phyloP scores from a whole-genome alignment of 805 yeast species.

The Saccharomycodes ludwigii region DNA sequence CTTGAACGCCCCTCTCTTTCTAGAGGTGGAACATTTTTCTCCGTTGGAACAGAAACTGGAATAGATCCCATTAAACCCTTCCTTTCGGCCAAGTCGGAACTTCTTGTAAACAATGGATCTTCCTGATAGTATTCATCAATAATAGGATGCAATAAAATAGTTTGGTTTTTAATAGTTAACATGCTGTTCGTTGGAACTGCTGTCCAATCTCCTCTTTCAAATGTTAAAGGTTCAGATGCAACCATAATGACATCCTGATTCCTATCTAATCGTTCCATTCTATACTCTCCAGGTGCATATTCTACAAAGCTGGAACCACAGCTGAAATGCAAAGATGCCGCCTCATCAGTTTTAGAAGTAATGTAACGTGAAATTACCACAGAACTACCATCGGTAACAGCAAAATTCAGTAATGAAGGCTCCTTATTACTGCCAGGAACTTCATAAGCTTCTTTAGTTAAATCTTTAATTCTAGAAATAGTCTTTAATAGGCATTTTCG shows the following conservation, averaged over 20 bases:
- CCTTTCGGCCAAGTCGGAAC: slow-evolving; percentile 71
- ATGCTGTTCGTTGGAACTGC: slow-evolving; percentile 90
- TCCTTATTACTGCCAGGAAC: slow-evolving; percentile 26
- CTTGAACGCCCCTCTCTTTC: slow-evolving; percentile 62
- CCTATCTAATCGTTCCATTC: slow-evolving; percentile 87
- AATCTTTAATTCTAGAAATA: slow-evolving; percentile 60
- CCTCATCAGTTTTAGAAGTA: slow-evolving; percentile 83
- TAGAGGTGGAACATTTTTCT: slow-evolving; percentile 55
- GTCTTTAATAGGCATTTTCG: slow-evolving; percentile 62
- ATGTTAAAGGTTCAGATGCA: slow-evolving; percentile 92
- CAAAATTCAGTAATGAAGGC: slow-evolving; percentile 85
- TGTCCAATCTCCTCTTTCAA: slow-evolving; percentile 96
- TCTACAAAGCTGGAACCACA: slow-evolving; percentile 89
- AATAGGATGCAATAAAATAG: slow-evolving; percentile 84
- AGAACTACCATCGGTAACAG: slow-evolving; percentile 84
- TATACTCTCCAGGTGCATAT: slow-evolving; percentile 80
- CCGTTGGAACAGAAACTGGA: slow-evolving; percentile 37
- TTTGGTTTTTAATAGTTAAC: slow-evolving; percentile 70
- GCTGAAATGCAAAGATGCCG: slow-evolving; percentile 90
- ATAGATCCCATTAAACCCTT: slow-evolving; percentile 91
- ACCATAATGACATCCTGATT: slow-evolving; percentile 94
- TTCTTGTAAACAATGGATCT: slow-evolving; percentile 56
- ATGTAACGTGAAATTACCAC: slow-evolving; percentile 84
- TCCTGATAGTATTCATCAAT: slow-evolving; percentile 76
- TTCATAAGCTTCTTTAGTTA: slow-evolving; percentile 54